Percentiles rank a stretch among this genome's conserved stretches.
These are phyloP conservation scores for Cyberlindnera mississippiensis DNA, from an alignment of 805 yeast genomes.

Conservation along the genomic window DNA sequence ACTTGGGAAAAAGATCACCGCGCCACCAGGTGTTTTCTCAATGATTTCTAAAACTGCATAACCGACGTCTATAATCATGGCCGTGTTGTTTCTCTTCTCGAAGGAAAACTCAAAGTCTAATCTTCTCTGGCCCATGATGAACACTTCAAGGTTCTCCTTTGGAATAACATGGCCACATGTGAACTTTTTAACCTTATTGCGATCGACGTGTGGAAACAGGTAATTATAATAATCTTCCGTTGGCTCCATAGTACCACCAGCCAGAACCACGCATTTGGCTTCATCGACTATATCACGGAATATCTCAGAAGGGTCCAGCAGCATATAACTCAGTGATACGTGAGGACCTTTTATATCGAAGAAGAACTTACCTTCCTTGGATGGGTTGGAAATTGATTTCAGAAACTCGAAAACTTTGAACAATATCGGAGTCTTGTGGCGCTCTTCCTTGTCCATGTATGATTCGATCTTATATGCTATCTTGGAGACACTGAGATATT, in stretches of 20 bases:
- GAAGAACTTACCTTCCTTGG: constrained; percentile 74
- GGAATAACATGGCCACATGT: constrained; percentile 87
- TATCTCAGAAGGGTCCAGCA: constrained; percentile 72
- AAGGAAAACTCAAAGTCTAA: constrained; percentile 61
- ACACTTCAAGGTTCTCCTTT: constrained; percentile 56
- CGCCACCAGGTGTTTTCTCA: constrained; percentile 59
- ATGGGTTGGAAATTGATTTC: constrained; percentile 63
- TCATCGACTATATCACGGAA: constrained; percentile 64
- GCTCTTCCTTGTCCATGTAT: constrained; percentile 42
- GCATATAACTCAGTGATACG: constrained; percentile 55
- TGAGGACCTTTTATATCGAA: constrained; percentile 42
- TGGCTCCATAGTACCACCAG: constrained; percentile 98
- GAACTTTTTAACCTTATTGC: constrained; percentile 44
- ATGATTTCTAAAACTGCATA: constrained; percentile 39
- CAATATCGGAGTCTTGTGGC: constrained; percentile 29
- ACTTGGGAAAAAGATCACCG: constrained; percentile 83
- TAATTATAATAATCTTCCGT: constrained; percentile 62
- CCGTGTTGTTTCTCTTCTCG: constrained; percentile 47
- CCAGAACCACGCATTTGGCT: constrained; percentile 67
- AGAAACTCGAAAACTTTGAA: constrained; percentile 66
- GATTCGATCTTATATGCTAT: constrained; percentile 81
- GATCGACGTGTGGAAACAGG: constrained; percentile 56
- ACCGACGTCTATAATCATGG: constrained; percentile 51
- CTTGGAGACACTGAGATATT: constrained; percentile 62
- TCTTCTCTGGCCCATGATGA: constrained; percentile 37